These are phyloP conservation scores for Blastobotrys petasosporus DNA, from an alignment of 1,139 yeast genomes.

Conservation along the genomic window DNA sequence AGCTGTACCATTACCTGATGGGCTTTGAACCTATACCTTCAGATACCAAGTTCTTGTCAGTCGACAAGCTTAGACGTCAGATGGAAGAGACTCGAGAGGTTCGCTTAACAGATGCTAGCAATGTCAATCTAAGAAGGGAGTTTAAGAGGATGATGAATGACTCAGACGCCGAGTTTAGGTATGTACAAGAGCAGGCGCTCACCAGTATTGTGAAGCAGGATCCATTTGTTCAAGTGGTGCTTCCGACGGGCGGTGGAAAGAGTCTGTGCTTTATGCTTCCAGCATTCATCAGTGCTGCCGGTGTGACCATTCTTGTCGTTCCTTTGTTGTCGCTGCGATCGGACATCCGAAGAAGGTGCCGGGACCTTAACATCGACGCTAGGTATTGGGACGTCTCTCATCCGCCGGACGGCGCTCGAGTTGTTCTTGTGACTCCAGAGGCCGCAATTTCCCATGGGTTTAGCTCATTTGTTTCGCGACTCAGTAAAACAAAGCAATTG, in stretches of 20 bases:
- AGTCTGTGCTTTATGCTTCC: slow-evolving; percentile 2
- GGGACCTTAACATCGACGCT: background rate
- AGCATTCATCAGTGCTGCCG: background rate
- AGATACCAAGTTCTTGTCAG: no score
- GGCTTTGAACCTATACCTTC: no score
- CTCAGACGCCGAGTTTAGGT: background rate
- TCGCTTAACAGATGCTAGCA: no score
- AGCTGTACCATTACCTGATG: no score
- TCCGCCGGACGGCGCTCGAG: background rate
- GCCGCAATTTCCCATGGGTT: background rate
- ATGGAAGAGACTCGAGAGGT: no score
- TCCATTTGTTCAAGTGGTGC: background rate
- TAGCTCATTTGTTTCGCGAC: no score
- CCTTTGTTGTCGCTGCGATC: slow-evolving; percentile 1
- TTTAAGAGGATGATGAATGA: no score
- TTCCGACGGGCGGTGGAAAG: slow-evolving; percentile 5
- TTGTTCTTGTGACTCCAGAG: background rate
- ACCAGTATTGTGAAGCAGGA: background rate
- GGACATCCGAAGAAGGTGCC: background rate
- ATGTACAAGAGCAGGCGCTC: background rate
- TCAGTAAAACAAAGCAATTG: background rate
- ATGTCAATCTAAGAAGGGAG: no score
- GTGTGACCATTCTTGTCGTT: slow-evolving; percentile 1
- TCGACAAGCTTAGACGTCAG: no score
- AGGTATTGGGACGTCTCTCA: background rate